These are phyloP conservation scores for Candida awuae DNA, from an alignment of 805 yeast genomes.

Conservation along the genomic window DNA sequence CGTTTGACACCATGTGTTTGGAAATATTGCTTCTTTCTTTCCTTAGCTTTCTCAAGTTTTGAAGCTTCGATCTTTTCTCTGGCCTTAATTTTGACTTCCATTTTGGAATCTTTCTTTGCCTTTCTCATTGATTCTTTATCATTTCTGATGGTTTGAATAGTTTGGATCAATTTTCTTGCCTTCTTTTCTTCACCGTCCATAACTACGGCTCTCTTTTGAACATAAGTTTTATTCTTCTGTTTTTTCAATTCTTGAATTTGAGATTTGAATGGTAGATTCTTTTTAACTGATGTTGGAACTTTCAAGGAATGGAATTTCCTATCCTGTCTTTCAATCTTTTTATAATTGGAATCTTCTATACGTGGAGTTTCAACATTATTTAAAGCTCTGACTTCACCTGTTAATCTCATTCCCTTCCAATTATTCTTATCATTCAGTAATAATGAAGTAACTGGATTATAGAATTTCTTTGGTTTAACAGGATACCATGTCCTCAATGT, in stretches of 20 bases:
- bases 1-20: slow-evolving; percentile 63
- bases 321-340: slow-evolving; percentile 74
- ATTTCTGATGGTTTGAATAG: slow-evolving; percentile 74
- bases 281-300: slow-evolving; percentile 73
- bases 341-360: slow-evolving; percentile 41
- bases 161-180: slow-evolving; percentile 81
- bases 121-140: slow-evolving; percentile 76
- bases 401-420: slow-evolving; percentile 95
- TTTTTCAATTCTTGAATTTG: slow-evolving; percentile 87
- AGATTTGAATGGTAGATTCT: slow-evolving; percentile 82
- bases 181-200: slow-evolving; percentile 89
- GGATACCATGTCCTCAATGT: slow-evolving; percentile 97
- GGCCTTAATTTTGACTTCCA: slow-evolving; percentile 66
- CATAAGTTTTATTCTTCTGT: slow-evolving; percentile 71
- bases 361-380: slow-evolving; percentile 51
- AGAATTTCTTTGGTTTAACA: slow-evolving; percentile 79
- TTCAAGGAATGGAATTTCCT: slow-evolving; percentile 81
- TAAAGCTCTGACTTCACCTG: slow-evolving; percentile 87
- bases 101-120: slow-evolving; percentile 66
- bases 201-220: slow-evolving; percentile 88
- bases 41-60: slow-evolving; percentile 67
- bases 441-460: slow-evolving; percentile 92
- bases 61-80: slow-evolving; percentile 66
- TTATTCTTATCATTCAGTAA: slow-evolving; percentile 66
- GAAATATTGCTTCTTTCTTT: slow-evolving; percentile 82